Evolutionary conservation across 106 monocot species (phyloP), one percentile per base, ranked within the genome.

Genomic region (Dioscorea alata): DNA sequence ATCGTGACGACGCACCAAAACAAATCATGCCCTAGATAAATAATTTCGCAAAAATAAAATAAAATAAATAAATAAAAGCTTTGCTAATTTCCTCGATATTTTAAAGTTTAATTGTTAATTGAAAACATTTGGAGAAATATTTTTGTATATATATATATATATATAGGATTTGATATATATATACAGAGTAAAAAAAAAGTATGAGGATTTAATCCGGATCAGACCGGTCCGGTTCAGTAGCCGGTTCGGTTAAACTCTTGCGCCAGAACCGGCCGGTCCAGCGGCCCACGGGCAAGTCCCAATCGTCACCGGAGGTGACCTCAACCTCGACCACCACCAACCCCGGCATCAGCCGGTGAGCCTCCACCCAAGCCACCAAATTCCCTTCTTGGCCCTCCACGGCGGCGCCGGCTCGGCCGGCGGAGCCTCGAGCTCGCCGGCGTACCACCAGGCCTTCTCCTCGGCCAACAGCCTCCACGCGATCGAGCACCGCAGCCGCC

Each of bases 271-370:
- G 42, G 42, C 42, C 0, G 42, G 42, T 42, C 42, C 42, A 4
- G n/a, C 65, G 34, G 2, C 42, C 65, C 5, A 33, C 17, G 18
- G 19, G 33, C 22, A 19, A 48, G 14, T 48, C 59, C 4, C 60
- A 21, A 0, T 6, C 49, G n/a, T 48, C 65, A 18, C 49, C 49
- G 49, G 7, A 48, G 9, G 49, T 60, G 35, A 20, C 20, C 59
- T 58, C 70, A 18, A 60, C 59, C 58, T 70, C 70, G 21, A 70
- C 70, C 22, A 59, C 48, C 62, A 50, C 15, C 48, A 72, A 12
- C 48, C 33, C 21, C 12, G 35, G 12, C 12, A 13, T 59, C 23
- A 70, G 59, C 49, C 61, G 60, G 18, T 35, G 49, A 16, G 50
- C 8, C 60, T 61, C 49, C 19, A 71, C 48, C 71, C 60, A 61